phyloP scores from a whole-genome alignment of 257 asterid genomes.

The Petrea volubilis region DNA sequence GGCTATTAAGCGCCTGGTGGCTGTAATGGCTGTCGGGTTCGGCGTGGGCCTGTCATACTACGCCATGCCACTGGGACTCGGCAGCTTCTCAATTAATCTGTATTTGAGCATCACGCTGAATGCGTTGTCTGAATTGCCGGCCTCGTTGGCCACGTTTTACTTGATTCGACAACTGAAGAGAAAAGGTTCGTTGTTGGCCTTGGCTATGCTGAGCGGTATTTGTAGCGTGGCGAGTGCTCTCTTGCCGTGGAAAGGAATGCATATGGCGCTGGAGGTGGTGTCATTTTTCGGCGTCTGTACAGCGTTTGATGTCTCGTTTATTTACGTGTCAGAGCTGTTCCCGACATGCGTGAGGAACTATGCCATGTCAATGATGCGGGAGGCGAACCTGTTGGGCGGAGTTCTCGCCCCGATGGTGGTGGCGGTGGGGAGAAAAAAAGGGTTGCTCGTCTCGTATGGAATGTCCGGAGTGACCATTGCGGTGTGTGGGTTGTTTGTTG shows the following conservation, averaged over 20 bases:
- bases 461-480: neutral
- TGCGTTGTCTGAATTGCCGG: neutral
- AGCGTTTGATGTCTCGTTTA: neutral
- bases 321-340: neutral
- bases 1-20: neutral
- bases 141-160: neutral
- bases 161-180: neutral
- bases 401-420: neutral
- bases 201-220: neutral
- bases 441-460: neutral
- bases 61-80: neutral
- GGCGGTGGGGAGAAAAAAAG: neutral
- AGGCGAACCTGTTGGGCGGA: neutral
- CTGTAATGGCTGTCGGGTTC: neutral
- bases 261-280: neutral
- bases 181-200: neutral
- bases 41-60: neutral
- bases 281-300: neutral
- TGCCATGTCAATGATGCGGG: neutral
- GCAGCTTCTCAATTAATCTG: neutral
- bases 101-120: neutral
- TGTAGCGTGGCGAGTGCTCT: neutral
- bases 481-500: neutral
- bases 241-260: neutral
- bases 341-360: slow-evolving; percentile 8